These are phyloP conservation scores for Kalaharituber pfeilii DNA, from an alignment of 2,329 filamentous ascomycete species.

Conservation along the genomic window DNA sequence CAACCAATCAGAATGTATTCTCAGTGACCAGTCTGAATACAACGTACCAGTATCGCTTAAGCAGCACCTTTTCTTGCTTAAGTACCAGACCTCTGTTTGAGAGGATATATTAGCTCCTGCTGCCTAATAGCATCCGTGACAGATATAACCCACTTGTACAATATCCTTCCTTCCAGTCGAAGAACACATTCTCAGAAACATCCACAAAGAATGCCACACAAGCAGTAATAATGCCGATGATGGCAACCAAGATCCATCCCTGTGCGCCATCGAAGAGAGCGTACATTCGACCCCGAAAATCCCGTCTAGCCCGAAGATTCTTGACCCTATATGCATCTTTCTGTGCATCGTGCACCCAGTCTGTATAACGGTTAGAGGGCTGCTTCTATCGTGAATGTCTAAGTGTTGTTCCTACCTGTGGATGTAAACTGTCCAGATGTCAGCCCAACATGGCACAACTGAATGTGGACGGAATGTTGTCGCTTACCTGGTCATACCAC, in stretches of 20 bases:
- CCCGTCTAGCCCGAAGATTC: constrained; percentile 61
- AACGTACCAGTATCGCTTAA: constrained; percentile 30
- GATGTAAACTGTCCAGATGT: constrained; percentile 20
- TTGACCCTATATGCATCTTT: constrained; percentile 83
- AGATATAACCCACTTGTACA: constrained; percentile 35
- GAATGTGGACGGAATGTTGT: too few relatives aligned
- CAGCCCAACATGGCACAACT: background rate
- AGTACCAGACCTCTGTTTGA: constrained; percentile 43
- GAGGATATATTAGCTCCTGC: background rate
- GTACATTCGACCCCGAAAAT: constrained; percentile 61
- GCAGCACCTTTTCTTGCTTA: constrained; percentile 53
- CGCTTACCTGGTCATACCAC: constrained; percentile 70
- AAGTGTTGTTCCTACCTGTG: constrained; percentile 13
- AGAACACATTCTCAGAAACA: constrained; percentile 66
- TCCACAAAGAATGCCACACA: constrained; percentile 77
- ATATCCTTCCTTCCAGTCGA: constrained; percentile 82
- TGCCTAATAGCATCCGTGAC: background rate
- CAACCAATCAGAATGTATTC: constrained; percentile 19
- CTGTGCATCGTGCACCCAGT: constrained; percentile 97
- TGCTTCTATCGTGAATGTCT: background rate
- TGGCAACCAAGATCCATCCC: constrained; percentile 81
- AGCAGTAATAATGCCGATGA: constrained; percentile 76
- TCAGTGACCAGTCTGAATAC: background rate
- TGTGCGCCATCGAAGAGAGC: constrained; percentile 72
- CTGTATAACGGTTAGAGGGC: constrained; percentile 30